These are phyloP conservation scores for Trypanosoma vivax DNA, from an alignment of 208 protist genomes.

Conservation along the genomic window DNA sequence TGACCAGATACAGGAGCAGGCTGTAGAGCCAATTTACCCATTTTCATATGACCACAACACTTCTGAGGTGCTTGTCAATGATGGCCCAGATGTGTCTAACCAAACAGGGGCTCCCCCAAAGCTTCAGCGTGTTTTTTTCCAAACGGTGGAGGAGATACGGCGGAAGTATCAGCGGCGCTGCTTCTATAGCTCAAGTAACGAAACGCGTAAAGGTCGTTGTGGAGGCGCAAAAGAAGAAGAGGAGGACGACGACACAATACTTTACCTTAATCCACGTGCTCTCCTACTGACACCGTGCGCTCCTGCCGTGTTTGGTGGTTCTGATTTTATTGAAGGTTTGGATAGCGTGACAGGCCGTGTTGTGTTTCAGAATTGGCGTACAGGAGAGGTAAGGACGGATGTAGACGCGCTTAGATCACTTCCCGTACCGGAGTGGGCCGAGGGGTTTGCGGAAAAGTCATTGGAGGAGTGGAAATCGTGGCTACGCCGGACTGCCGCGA, in stretches of 20 bases:
- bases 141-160: conserved; percentile 10
- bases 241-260: conserved; percentile 23
- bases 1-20: conserved; percentile 21
- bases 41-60: not conserved
- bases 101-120: not conserved
- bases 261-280: conserved; percentile 68
- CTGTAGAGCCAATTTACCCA: conserved; percentile 16
- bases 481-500: not conserved
- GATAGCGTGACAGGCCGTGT: conserved; percentile 15
- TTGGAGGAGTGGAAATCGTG: conserved; percentile 16
- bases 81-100: not conserved
- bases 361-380: conserved; percentile 21
- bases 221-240: conserved; percentile 1
- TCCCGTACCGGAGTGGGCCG: conserved; percentile 16
- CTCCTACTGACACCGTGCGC: conserved; percentile 68
- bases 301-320: conserved; percentile 64
- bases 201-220: not conserved
- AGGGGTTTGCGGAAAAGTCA: conserved; percentile 15
- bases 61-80: not conserved
- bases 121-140: conserved; percentile 11
- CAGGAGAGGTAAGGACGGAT: conserved; percentile 17
- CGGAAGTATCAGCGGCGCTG: conserved; percentile 8
- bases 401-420: conserved; percentile 4
- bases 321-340: conserved; percentile 47
- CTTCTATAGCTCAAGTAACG: not conserved